These are phyloP conservation scores for Tetradesmus obliquus DNA, from an alignment of 139 green algal species.

Conservation along the genomic window DNA sequence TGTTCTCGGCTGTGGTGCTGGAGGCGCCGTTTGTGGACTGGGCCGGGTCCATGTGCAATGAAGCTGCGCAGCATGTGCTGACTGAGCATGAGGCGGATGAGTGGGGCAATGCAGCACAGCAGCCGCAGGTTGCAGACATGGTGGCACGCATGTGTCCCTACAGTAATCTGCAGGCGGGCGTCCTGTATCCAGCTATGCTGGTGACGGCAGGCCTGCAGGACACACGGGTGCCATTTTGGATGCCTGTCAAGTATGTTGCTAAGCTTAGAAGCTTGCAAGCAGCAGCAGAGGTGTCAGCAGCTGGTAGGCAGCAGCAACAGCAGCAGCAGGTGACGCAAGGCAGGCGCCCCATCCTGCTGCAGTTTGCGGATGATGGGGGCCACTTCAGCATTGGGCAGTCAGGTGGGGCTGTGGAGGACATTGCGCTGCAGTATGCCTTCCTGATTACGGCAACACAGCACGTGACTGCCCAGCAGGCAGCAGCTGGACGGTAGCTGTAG, in stretches of 20 bases:
- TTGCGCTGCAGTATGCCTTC: conserved; percentile 27
- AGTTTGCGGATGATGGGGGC: conserved; percentile 35
- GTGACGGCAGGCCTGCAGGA: conserved; percentile 58
- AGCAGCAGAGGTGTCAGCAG: background rate
- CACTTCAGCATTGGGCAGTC: conserved; percentile 47
- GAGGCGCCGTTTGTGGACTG: conserved; percentile 69
- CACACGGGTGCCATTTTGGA: conserved; percentile 63
- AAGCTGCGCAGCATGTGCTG: conserved; percentile 43
- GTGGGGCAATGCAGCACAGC: conserved; percentile 68
- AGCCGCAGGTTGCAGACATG: conserved; percentile 39
- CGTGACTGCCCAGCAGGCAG: background rate
- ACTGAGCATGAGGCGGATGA: conserved; percentile 74
- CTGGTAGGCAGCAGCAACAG: background rate
- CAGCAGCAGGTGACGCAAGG: background rate
- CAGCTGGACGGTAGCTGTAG: background rate
- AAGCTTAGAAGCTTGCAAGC: conserved; percentile 36
- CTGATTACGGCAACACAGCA: background rate
- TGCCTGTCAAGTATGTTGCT: conserved; percentile 71
- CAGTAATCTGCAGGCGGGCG: conserved; percentile 23
- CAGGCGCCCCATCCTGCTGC: conserved; percentile 39
- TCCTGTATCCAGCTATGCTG: conserved; percentile 51
- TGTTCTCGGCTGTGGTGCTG: conserved; percentile 65
- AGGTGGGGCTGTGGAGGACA: conserved; percentile 7
- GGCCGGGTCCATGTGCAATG: conserved; percentile 4
- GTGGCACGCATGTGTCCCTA: conserved; percentile 64